Conservation (phyloP, 495 filamentous ascomycete species). For the Penicillium diatomitis region DNA sequence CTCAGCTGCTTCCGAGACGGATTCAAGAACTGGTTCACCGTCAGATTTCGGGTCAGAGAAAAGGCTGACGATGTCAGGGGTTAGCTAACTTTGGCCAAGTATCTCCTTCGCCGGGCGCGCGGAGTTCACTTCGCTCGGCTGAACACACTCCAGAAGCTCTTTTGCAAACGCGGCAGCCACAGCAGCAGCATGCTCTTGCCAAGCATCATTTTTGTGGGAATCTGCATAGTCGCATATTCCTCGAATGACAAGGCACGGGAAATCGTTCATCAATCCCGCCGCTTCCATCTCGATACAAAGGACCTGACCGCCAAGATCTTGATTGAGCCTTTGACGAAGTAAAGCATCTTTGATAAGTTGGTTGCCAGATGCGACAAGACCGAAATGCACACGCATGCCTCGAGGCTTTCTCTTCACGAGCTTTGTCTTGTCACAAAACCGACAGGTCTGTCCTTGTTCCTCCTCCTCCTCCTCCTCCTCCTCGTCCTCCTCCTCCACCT, state of each 20-base stretch:
- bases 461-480: not conserved
- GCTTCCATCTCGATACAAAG: constrained; percentile 31
- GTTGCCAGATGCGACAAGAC: constrained; percentile 15
- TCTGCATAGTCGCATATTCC: constrained; percentile 23
- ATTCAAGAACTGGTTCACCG: not conserved
- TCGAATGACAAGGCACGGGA: constrained; percentile 16
- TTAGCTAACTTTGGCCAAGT: not conserved
- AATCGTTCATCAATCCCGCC: constrained; percentile 20
- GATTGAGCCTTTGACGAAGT: not conserved
- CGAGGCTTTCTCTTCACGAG: not conserved
- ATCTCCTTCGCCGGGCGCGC: not conserved
- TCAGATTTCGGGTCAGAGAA: not conserved
- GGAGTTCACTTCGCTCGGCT: too few species aligned
- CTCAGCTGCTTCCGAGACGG: not conserved
- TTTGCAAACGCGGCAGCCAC: constrained; percentile 14
- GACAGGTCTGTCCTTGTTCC: not conserved
- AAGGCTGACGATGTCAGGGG: not conserved
- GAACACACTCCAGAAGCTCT: constrained; percentile 3
- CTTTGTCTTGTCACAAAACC: not conserved
- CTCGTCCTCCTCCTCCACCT: too few species aligned
- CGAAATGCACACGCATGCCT: constrained; percentile 10
- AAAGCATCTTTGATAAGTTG: constrained; percentile 11
- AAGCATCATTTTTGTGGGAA: constrained; percentile 17
- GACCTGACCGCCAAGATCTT: constrained; percentile 15
- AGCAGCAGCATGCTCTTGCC: constrained; percentile 19